phyloP scores from a whole-genome alignment of 1,284 basidiomycete genomes.

The Erythrobasidium hasegawianum region DNA sequence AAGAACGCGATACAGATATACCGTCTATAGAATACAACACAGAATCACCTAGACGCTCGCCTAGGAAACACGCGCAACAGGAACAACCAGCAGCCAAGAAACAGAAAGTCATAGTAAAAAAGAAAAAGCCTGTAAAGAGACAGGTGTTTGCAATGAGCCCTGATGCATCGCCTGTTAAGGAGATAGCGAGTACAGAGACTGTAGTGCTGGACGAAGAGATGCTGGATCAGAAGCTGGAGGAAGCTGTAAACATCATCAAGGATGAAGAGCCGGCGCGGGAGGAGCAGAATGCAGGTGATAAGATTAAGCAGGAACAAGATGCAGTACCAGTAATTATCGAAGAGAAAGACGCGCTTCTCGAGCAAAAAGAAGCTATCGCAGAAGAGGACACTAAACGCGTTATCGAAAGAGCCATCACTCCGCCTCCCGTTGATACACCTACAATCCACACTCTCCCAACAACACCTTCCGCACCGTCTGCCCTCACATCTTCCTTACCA shows the following conservation, averaged over 20 bases:
- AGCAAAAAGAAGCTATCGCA: neutral
- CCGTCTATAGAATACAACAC: conserved; percentile 3
- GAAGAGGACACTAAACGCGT: no score
- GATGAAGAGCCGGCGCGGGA: neutral
- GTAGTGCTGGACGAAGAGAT: neutral
- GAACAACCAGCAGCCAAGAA: conserved; percentile 6
- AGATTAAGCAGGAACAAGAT: neutral
- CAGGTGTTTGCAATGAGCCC: conserved; percentile 28
- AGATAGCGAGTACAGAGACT: neutral
- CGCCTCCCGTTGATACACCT: neutral
- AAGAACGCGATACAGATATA: no score
- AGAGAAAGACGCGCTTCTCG: no score
- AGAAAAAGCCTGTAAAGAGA: conserved; percentile 4
- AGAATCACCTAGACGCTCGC: conserved; percentile 21
- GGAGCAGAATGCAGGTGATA: neutral
- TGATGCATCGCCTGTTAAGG: conserved; percentile 19
- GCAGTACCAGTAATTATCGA: no score
- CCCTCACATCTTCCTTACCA: neutral
- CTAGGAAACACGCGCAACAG: conserved; percentile 10
- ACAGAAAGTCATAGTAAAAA: conserved; percentile 6
- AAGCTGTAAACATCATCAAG: neutral
- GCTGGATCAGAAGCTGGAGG: neutral
- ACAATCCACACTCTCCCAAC: neutral
- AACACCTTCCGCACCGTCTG: neutral
- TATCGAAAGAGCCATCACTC: neutral